Evolutionary conservation across 2,329 filamentous ascomycete genomes (phyloP).

Genomic region (Ascochyta lentis): DNA sequence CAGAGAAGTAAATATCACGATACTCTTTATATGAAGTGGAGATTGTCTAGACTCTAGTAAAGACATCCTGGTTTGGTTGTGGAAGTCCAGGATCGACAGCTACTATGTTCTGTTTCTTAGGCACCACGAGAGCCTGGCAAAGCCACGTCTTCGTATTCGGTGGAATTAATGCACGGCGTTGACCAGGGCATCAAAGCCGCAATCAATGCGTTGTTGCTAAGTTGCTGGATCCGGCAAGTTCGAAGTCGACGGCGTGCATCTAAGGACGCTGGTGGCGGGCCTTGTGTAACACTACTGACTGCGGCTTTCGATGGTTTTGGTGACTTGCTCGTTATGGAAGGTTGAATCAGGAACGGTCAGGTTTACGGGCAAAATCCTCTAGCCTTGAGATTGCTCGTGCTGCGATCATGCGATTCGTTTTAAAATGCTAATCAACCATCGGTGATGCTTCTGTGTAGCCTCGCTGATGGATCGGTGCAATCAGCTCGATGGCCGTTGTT

Average conservation of each 20-base stretch:
- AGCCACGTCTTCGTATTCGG: background rate
- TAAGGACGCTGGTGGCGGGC: conserved; percentile 15
- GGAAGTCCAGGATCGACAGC: no score
- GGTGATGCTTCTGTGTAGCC: conserved; percentile 15
- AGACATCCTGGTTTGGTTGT: background rate
- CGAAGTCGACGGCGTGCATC: conserved; percentile 10
- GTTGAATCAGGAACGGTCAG: background rate
- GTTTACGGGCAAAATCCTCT: background rate
- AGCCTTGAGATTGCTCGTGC: background rate
- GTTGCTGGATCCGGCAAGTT: conserved; percentile 14
- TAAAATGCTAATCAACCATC: background rate
- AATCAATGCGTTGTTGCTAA: conserved; percentile 1
- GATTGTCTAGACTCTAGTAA: background rate
- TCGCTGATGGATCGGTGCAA: conserved; percentile 15
- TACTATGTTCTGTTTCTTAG: background rate
- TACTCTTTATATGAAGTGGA: no score
- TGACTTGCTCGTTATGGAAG: conserved; percentile 9
- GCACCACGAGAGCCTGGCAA: background rate
- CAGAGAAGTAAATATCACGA: no score
- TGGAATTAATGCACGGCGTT: conserved; percentile 9
- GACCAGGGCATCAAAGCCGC: conserved; percentile 5
- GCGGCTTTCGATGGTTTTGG: background rate
- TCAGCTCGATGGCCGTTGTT: conserved; percentile 2
- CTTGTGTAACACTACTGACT: conserved; percentile 18
- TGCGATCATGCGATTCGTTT: background rate